These are phyloP conservation scores for Inonotus obliquus DNA, from an alignment of 1,284 basidiomycete species.

Conservation along the genomic window DNA sequence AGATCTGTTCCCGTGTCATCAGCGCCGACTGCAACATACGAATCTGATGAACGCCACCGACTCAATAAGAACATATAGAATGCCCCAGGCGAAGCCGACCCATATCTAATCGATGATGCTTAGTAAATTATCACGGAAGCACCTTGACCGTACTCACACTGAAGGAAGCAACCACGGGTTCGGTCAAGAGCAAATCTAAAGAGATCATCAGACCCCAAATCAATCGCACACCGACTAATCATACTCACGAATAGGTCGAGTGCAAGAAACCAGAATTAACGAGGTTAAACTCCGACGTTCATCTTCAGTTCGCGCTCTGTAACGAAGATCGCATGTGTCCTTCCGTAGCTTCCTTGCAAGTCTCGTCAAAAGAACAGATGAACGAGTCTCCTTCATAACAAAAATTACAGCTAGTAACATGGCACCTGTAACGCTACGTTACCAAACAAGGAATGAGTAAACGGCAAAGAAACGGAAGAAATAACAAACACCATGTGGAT, in stretches of 20 bases:
- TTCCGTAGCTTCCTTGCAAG: conserved; percentile 57
- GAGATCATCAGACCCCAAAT: background rate
- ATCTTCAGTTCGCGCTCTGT: conserved; percentile 61
- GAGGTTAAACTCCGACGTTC: conserved; percentile 50
- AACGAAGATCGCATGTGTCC: conserved; percentile 53
- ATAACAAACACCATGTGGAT: conserved; percentile 57
- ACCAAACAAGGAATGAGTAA: conserved; percentile 3
- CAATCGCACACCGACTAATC: background rate
- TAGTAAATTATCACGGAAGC: background rate
- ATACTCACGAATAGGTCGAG: conserved; percentile 58
- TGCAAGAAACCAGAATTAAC: conserved; percentile 63
- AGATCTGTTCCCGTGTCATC: conserved; percentile 37
- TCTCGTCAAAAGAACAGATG: conserved; percentile 55
- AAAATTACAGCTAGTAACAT: conserved; percentile 42
- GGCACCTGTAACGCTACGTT: conserved; percentile 38
- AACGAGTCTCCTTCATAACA: conserved; percentile 59
- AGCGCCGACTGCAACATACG: background rate
- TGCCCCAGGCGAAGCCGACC: conserved; percentile 76
- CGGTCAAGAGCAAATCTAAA: conserved; percentile 60
- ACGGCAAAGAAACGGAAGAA: conserved; percentile 5
- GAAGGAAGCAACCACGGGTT: conserved; percentile 73
- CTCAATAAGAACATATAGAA: conserved; percentile 67
- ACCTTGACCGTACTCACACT: conserved; percentile 42
- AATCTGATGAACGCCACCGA: conserved; percentile 27
- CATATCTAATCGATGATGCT: conserved; percentile 45